Evolutionary conservation across 768 basidiomycete species (phyloP).

Genomic region (Gelatoporia subvermispora): DNA sequence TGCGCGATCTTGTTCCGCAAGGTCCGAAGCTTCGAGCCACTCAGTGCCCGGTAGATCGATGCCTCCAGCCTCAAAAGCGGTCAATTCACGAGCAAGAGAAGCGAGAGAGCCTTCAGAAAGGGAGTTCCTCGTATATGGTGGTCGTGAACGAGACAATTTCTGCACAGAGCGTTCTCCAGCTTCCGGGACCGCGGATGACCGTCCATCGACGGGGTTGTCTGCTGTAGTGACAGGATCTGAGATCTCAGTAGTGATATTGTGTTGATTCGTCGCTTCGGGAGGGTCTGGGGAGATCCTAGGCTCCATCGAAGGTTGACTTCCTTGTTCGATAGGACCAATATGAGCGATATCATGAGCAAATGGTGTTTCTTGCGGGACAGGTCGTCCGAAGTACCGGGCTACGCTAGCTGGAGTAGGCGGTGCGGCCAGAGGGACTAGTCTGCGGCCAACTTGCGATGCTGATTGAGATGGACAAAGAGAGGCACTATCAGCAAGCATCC

Average conservation of each 20-base stretch:
- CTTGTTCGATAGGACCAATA: neutral
- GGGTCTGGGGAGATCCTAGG: too few species aligned
- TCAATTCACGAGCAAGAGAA: neutral
- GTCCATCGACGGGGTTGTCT: too few species aligned
- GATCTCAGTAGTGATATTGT: too few species aligned
- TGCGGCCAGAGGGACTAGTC: neutral
- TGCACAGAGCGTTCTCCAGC: too few species aligned
- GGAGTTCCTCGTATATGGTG: neutral
- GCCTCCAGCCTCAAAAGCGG: neutral
- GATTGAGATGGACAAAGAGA: constrained; percentile 50
- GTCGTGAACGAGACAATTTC: neutral
- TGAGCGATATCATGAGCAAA: neutral
- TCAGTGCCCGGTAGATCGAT: neutral
- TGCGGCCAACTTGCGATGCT: constrained; percentile 39
- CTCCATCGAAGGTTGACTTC: too few species aligned
- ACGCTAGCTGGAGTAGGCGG: constrained; percentile 1
- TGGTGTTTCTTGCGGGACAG: neutral
- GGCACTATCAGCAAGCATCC: too few species aligned
- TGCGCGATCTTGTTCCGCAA: neutral
- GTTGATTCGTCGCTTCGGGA: too few species aligned
- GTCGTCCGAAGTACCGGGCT: constrained; percentile 6
- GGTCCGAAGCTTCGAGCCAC: neutral
- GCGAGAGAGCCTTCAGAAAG: neutral
- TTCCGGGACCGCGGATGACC: too few species aligned
- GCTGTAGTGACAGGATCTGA: too few species aligned